phyloP scores from a whole-genome alignment of 768 basidiomycete genomes.

The Dacryopinax spathularia region DNA sequence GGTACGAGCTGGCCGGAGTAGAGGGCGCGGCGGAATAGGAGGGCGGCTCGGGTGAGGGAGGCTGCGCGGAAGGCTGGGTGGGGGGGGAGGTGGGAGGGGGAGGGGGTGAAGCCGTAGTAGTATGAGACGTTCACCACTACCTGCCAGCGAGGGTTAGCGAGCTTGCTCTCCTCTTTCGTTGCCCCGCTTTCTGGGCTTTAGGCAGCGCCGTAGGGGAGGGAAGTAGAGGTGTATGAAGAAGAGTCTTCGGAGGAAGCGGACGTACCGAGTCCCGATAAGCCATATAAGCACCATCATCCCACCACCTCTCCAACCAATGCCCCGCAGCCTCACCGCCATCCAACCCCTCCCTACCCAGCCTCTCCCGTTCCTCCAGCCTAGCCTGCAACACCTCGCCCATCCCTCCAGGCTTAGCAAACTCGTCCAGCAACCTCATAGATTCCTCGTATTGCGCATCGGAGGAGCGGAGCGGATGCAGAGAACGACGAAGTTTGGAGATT shows the following conservation, averaged over 20 bases:
- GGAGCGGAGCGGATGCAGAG: conserved; percentile 59
- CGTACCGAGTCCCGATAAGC: conserved; percentile 72
- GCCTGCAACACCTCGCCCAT: conserved; percentile 37
- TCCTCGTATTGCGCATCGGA: conserved; percentile 42
- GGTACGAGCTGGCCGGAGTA: conserved; percentile 51
- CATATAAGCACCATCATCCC: conserved; percentile 76
- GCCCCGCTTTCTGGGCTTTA: too few species aligned
- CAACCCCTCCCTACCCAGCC: background rate
- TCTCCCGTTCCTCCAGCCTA: conserved; percentile 41
- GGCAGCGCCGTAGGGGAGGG: too few species aligned
- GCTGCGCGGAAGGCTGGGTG: conserved; percentile 55
- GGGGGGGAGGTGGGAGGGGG: conserved; percentile 46
- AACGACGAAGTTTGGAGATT: conserved; percentile 50
- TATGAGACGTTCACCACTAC: conserved; percentile 89
- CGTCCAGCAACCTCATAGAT: conserved; percentile 49
- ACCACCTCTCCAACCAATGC: conserved; percentile 91
- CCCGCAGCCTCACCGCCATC: conserved; percentile 29
- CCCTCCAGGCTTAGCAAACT: conserved; percentile 38
- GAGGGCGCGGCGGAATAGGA: conserved; percentile 58
- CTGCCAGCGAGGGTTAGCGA: too few species aligned
- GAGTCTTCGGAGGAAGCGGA: background rate
- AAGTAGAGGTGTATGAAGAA: conserved; percentile 4
- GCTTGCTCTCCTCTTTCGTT: too few species aligned
- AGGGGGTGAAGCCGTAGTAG: conserved; percentile 71
- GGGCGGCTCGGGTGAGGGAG: conserved; percentile 48